These are phyloP conservation scores for Pseudocercospora fijiensis DNA, from an alignment of 2,329 filamentous ascomycete genomes.

Conservation along the genomic window DNA sequence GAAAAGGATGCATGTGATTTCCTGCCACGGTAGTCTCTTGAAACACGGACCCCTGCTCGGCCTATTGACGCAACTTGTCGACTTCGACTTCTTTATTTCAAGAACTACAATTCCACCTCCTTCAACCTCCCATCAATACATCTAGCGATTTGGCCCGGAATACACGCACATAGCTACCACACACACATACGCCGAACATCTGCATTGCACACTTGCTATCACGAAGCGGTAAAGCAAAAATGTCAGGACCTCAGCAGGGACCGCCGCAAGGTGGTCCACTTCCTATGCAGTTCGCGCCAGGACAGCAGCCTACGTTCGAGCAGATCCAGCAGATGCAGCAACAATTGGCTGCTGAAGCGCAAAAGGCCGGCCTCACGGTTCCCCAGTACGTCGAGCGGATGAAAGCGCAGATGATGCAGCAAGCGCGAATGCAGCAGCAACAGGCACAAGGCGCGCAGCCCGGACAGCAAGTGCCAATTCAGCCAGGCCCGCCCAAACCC, in stretches of 20 bases:
- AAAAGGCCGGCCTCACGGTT: conserved; percentile 79
- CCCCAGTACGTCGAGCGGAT: conserved; percentile 71
- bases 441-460: conserved; percentile 42
- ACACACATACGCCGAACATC: not conserved
- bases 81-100: not conserved
- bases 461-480: conserved; percentile 65
- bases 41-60: not conserved
- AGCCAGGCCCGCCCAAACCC: conserved; percentile 79
- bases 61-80: conserved; percentile 4
- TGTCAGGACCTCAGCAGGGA: not conserved
- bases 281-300: conserved; percentile 31
- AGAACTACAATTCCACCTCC: not conserved
- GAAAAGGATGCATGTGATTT: not conserved
- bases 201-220: not conserved
- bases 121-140: not conserved
- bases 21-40: not conserved
- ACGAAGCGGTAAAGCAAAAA: not conserved
- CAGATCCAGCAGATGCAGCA: conserved; percentile 83
- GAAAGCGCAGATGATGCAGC: conserved; percentile 55
- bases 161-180: not conserved
- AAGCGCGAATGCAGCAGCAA: conserved; percentile 39
- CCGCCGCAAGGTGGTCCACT: not conserved
- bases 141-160: not conserved
- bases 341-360: conserved; percentile 77
- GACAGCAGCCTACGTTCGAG: conserved; percentile 68